Conservation (phyloP, 75 land plant species). For the Adiantum capillusveneris region DNA sequence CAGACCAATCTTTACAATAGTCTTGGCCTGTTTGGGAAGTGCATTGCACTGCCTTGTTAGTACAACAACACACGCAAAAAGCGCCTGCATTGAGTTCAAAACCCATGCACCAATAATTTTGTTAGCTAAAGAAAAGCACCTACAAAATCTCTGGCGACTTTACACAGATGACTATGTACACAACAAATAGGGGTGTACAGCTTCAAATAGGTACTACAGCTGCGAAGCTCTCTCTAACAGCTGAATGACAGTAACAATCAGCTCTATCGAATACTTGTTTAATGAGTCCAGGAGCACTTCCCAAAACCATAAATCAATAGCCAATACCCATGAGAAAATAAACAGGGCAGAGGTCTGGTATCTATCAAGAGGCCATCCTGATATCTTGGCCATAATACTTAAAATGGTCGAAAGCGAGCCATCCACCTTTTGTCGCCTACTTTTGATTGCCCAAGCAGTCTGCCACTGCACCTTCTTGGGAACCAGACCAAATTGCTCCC, state of each 20-base stretch:
- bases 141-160: no score
- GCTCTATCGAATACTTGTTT: not conserved
- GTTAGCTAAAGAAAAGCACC: no score
- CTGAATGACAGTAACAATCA: not conserved
- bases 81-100: no score
- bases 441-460: conserved; percentile 83
- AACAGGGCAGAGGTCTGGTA: conserved; percentile 79
- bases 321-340: conserved; percentile 70
- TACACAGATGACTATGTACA: no score
- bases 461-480: conserved; percentile 60
- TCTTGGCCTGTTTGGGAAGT: no score
- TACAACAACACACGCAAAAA: no score
- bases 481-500: conserved; percentile 59
- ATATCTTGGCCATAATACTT: conserved; percentile 49
- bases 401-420: conserved; percentile 44
- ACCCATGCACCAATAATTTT: no score
- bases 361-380: conserved; percentile 83
- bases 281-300: conserved; percentile 23
- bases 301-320: conserved; percentile 93
- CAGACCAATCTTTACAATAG: no score
- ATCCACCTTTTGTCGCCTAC: conserved; percentile 16
- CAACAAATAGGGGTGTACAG: no score
- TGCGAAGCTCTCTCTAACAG: conserved; percentile 1
- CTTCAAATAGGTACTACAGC: not conserved
- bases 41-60: no score